Conservation (phyloP, 2,329 filamentous ascomycete species). For the Geosmithia morbida region DNA sequence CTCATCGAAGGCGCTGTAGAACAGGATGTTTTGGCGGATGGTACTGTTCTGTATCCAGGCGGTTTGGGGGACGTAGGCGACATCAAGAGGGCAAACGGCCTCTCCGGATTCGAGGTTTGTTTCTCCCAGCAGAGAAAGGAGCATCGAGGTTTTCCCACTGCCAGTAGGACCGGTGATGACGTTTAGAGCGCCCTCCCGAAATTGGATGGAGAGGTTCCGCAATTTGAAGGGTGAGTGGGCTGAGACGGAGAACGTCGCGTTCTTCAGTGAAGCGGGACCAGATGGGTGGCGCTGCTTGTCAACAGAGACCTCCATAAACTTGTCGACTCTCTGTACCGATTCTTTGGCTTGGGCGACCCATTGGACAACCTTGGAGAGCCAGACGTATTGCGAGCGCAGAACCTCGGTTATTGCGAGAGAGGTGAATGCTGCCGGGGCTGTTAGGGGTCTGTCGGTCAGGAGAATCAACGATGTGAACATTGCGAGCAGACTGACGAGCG, state of each 20-base stretch:
- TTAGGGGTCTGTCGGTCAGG: too few relatives aligned
- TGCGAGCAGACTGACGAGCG: too few relatives aligned
- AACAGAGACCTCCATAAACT: neutral
- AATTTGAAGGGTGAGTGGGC: too few relatives aligned
- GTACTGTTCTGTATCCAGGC: slow-evolving; percentile 44
- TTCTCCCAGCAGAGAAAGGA: slow-evolving; percentile 39
- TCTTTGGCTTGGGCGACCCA: neutral
- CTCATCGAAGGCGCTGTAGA: slow-evolving; percentile 35
- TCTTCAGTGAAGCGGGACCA: neutral
- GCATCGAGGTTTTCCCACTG: slow-evolving; percentile 40
- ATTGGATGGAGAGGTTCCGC: slow-evolving; percentile 18
- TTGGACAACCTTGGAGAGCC: neutral
- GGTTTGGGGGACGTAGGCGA: slow-evolving; percentile 40
- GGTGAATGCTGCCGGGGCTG: neutral
- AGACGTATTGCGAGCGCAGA: neutral
- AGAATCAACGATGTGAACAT: too few relatives aligned
- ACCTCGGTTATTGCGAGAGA: neutral
- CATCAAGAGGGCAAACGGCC: slow-evolving; percentile 32
- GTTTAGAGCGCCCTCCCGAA: slow-evolving; percentile 37
- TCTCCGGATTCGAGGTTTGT: slow-evolving; percentile 32
- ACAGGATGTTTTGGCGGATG: slow-evolving; percentile 38
- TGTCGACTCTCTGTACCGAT: neutral
- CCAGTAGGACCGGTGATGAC: slow-evolving; percentile 39
- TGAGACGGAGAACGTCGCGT: too few relatives aligned
- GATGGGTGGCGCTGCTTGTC: neutral